Evolutionary conservation across 169 alveolate species (phyloP), one percentile per base, ranked within the genome.

Genomic region (Plasmodium vivax): DNA sequence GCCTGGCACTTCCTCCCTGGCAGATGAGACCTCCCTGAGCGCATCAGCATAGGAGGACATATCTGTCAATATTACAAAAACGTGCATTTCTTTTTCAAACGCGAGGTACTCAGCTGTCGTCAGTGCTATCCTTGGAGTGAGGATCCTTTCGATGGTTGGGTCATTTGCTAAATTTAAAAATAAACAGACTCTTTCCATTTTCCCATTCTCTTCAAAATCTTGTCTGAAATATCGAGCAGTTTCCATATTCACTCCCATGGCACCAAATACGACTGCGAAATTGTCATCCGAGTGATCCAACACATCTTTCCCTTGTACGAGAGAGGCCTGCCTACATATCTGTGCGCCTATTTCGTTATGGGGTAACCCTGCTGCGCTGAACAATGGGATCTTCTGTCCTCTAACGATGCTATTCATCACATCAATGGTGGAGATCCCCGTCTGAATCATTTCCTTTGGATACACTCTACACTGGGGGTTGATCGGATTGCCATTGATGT

Each of bases 1-100:
- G 12, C 99, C 99, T 54, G 99, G 99, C 77, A 99, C 99, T 97
- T 99, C 99, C 95, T 99, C 99, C 95, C 99, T 98, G n/a, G 99
- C 99, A 10, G 99, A 99, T 3, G 99, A 99, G 80, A 99, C 99
- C 97, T 99, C 99, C 94, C 99, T 98, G 80, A 99, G 98, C 43
- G 99, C 99, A 95, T 99, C 99, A 32, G 99, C 99, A 91, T 99
- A 99, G 10, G 99, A 98, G 30, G 99, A 96, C 99, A 99, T 99
- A 96, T 99, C 99, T 8, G 99, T 99, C 97, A 99, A 96, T 88
- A 99, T 99, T 88, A 98, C 99, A 80, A 99, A 98, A 34, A 99
- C 99, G 96, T 99, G 99, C 97, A 99, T 95, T 93, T 99, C 99
- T 84, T 98, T 97, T 93, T 99, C 99, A 94, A 98, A 99, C 27